phyloP scores from a whole-genome alignment of 2,329 filamentous ascomycete species.

The Neopestalotiopsis clavispora region DNA sequence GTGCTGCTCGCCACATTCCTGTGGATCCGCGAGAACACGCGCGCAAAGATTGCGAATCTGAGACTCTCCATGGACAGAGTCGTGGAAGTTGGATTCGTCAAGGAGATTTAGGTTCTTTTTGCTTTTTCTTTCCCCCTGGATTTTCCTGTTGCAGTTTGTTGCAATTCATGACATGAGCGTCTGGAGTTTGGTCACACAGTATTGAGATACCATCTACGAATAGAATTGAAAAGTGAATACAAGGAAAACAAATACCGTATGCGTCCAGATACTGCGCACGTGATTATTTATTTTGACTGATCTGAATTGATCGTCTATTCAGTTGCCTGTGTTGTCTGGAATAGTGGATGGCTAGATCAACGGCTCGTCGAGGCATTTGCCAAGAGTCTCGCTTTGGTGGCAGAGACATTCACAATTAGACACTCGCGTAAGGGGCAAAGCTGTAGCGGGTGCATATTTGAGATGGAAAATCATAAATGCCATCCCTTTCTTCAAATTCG shows the following conservation, averaged over 20 bases:
- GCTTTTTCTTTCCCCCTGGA: neutral
- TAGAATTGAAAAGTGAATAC: neutral
- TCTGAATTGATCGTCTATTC: no score
- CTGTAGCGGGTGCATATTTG: neutral
- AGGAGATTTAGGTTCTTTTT: constrained; percentile 53
- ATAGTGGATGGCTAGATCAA: no score
- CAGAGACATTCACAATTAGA: neutral
- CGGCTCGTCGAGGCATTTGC: neutral
- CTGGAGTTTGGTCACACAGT: neutral
- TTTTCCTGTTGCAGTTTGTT: neutral
- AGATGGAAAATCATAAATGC: neutral
- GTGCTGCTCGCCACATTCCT: constrained; percentile 60
- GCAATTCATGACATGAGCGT: neutral
- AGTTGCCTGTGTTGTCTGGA: no score
- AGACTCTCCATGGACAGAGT: constrained; percentile 62
- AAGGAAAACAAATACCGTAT: neutral
- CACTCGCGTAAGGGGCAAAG: neutral
- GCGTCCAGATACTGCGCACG: neutral
- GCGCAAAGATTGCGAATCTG: constrained; percentile 69
- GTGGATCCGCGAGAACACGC: constrained; percentile 69
- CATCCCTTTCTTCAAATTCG: neutral
- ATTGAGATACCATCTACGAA: neutral
- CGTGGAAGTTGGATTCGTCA: constrained; percentile 73
- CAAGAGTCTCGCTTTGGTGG: neutral
- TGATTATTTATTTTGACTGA: neutral